These are phyloP conservation scores for Nannizziopsis barbatae DNA, from an alignment of 2,329 filamentous ascomycete genomes.

Conservation along the genomic window DNA sequence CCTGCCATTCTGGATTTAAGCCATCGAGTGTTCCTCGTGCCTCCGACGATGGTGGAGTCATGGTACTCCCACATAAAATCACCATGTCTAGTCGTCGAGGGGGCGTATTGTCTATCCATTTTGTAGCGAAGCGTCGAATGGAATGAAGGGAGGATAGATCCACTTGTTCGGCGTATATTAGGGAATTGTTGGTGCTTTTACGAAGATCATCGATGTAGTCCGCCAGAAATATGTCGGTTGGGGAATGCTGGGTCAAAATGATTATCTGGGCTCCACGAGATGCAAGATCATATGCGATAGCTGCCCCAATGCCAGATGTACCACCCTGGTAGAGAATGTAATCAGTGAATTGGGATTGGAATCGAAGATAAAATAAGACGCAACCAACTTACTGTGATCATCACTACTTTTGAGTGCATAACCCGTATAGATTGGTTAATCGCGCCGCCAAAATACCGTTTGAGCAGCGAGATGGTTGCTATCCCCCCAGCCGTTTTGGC, in stretches of 20 bases:
- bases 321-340: constrained; percentile 48
- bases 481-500: constrained; percentile 45
- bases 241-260: constrained; percentile 70
- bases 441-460: constrained; percentile 67
- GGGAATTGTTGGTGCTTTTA: constrained; percentile 60
- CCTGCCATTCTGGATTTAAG: constrained; percentile 79
- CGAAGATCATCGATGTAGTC: constrained; percentile 89
- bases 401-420: constrained; percentile 87
- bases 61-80: constrained; percentile 69
- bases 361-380: neutral
- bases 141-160: constrained; percentile 81
- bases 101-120: constrained; percentile 94
- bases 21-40: constrained; percentile 60
- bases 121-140: constrained; percentile 84
- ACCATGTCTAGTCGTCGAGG: constrained; percentile 83
- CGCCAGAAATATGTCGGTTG: constrained; percentile 75
- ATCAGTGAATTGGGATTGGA: neutral
- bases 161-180: constrained; percentile 93
- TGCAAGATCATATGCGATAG: constrained; percentile 63
- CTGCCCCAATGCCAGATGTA: constrained; percentile 82
- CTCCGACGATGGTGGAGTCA: constrained; percentile 56
- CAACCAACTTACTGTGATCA: constrained; percentile 59
- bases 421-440: constrained; percentile 63
- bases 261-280: constrained; percentile 77
- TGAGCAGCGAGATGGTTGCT: constrained; percentile 47